Evolutionary conservation across 306 rosid genomes (phyloP).

Genomic region (Inga oerstediana): DNA sequence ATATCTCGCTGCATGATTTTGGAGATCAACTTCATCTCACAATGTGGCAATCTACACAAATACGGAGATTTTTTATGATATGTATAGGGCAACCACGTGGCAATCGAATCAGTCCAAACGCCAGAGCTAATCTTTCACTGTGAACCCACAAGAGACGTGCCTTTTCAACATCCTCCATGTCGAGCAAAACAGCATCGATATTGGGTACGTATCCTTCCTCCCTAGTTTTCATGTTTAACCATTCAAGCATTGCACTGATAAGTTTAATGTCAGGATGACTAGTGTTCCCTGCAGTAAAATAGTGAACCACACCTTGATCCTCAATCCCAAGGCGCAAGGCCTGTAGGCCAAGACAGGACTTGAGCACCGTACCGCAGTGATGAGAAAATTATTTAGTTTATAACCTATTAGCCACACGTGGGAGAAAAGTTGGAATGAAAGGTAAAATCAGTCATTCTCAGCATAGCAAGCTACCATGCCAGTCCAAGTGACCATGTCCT

Average conservation of each 20-base stretch:
- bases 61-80: background rate
- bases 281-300: background rate
- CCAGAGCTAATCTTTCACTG: background rate
- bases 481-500: constrained; percentile 2
- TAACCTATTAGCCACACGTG: background rate
- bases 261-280: background rate
- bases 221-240: background rate
- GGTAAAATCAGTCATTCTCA: background rate
- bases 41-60: background rate
- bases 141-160: background rate
- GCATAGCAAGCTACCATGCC: constrained; percentile 7
- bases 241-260: background rate
- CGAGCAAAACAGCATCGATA: background rate
- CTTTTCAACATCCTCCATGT: background rate
- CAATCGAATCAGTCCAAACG: background rate
- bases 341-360: background rate
- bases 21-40: background rate
- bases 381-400: background rate
- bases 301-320: background rate
- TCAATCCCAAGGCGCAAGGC: background rate
- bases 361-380: background rate
- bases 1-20: background rate
- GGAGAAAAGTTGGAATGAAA: background rate
- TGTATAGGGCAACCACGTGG: background rate
- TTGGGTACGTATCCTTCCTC: background rate